Base-by-base conservation (phyloP, 306 rosid species). In the Cucurbita maxima region DNA sequence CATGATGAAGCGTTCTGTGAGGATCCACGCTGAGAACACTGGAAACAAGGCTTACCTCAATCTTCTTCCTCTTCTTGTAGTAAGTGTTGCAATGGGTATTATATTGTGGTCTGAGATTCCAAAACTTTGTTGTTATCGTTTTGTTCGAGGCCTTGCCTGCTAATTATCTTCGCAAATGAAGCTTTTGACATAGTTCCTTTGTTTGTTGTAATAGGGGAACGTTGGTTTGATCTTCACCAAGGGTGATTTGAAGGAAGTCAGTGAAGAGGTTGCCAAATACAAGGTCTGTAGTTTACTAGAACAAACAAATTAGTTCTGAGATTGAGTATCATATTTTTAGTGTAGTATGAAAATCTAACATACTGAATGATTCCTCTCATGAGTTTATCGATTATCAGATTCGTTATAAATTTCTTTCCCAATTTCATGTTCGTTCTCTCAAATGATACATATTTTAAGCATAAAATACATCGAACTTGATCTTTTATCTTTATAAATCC, bases 191-290 rank as follows among this genome's bases (percentile, higher is more conserved):
- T 4, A 0, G 36, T 43, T 5, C 3, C 1, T 43, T 41, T 7
- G 44, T 14, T 73, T 54, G 8, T 3, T 36, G 62, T 2, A 18
- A 38, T 58, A 92, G 97, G 98, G 98, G 0, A 93, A 93, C 25
- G 98, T 93, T 0, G 98, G 98, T 0, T 78, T 93, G 52, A 93
- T 90, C 53, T 93, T 93, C 82, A 93, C 98, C 0, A 92, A 92
- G 70, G 98, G 98, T 58, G 96, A 92, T 47, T 80, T 92, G 88
- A 92, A 92, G 83, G 98, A 93, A 77, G 97, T 93, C 47, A 87
- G 96, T 18, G 98, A 93, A 20, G 98, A 93, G 77, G 98, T 93
- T 47, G 93, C 89, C 0, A 93, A 93, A 79, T 93, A 93, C 92
- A 93, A 93, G 96, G 98, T 92, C 3, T 54, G 67, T 1, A 60